Evolutionary conservation across 129 eudicot genomes (phyloP), one percentile per base, ranked within the genome.

Genomic region (Lactuca saligna): DNA sequence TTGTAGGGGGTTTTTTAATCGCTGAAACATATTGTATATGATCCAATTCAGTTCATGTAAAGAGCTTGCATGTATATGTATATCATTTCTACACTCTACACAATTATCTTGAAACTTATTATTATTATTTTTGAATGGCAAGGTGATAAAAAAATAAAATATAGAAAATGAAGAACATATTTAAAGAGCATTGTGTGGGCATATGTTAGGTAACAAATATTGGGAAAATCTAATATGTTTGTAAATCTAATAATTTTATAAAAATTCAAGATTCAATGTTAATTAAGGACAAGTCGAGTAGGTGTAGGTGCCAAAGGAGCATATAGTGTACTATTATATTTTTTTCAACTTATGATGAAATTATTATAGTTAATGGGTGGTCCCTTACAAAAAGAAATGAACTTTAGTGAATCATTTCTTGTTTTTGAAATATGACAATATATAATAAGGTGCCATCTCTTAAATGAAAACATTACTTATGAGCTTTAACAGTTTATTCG

Each of bases 11-110:
- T 11, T 4, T 58, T 38, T 71, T 57, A 8, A 39, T 31, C 65
- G 78, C 82, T 78, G 82, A 57, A 78, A 56, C 34, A 2, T 7
- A 54, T 15, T 57, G 42, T 56, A 68, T 9, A 17, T 37, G 54
- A 69, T 20, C 25, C 7, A 48, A 16, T 44, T 44, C 14, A 12
- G 51, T 44, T 44, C 14, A 44, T 25, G 11, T 38, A 41, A n/a
- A 63, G 32, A 63, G 38, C 38, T 0, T 46, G 12, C 38, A 3
- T 46, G 11, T 46, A 46, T 42, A 42, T 8, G 13, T 0, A 42
- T 44, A 10, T 44, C 51, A 46, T 46, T 8, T 11, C 12, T 42
- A 9, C 13, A 12, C 0, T 46, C 15, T 46, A 12, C n/a, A 46
- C 1, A 12, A 12, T 46, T 46, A 46, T 46, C 51, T 46, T 46